phyloP scores from a whole-genome alignment of 495 filamentous ascomycete genomes.

The Physcia stellaris region DNA sequence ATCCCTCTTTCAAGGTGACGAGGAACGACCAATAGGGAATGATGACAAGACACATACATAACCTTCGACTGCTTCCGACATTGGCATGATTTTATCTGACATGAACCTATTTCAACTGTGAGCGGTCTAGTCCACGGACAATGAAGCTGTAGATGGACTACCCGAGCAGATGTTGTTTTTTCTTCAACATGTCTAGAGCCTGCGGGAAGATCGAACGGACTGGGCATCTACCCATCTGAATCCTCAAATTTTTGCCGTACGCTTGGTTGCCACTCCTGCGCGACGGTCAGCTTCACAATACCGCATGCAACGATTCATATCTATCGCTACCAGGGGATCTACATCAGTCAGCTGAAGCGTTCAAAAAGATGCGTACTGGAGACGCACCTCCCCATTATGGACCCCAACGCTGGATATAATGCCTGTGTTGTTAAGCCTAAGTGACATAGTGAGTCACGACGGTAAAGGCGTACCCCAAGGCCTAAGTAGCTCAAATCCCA shows the following conservation, averaged over 20 bases:
- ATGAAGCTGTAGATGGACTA: constrained; percentile 30
- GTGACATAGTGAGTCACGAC: too few species aligned
- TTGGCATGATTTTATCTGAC: constrained; percentile 85
- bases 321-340: constrained; percentile 65
- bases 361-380: too few species aligned
- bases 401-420: constrained; percentile 83
- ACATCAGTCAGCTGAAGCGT: constrained; percentile 6
- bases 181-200: constrained; percentile 63
- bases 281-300: too few species aligned
- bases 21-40: too few species aligned
- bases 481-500: constrained; percentile 71
- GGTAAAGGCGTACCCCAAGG: constrained; percentile 61
- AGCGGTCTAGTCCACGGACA: constrained; percentile 12
- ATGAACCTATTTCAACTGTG: constrained; percentile 54
- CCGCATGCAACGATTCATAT: too few species aligned
- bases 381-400: constrained; percentile 68
- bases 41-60: too few species aligned
- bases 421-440: constrained; percentile 30
- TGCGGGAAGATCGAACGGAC: constrained; percentile 72
- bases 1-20: too few species aligned
- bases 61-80: constrained; percentile 69
- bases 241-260: constrained; percentile 75
- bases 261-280: constrained; percentile 57
- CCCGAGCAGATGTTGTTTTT: constrained; percentile 72
- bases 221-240: constrained; percentile 94